Evolutionary conservation across 2,329 filamentous ascomycete species (phyloP).

Genomic region (Aspergillus thermomutatus): DNA sequence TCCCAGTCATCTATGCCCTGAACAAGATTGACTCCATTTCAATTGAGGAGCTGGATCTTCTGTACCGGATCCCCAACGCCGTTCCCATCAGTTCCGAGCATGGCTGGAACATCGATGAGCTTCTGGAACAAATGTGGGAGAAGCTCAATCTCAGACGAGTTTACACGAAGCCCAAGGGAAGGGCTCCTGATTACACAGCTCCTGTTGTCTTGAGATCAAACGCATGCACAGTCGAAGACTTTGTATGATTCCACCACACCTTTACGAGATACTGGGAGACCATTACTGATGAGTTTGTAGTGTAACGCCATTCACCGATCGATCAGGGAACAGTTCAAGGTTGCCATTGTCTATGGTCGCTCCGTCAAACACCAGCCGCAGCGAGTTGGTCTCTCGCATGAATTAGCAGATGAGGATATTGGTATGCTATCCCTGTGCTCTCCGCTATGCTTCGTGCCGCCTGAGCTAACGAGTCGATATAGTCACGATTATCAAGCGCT

Average conservation of each 20-base stretch:
- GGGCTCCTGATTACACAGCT: conserved; percentile 83
- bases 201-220: conserved; percentile 84
- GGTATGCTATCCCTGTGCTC: conserved; percentile 55
- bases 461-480: conserved; percentile 23
- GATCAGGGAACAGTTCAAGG: conserved; percentile 93
- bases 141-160: conserved; percentile 87
- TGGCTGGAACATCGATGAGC: conserved; percentile 96
- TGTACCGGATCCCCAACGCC: conserved; percentile 95
- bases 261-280: neutral
- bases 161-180: conserved; percentile 98
- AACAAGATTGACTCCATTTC: conserved; percentile 99
- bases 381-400: conserved; percentile 84
- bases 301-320: conserved; percentile 97
- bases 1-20: conserved; percentile 96
- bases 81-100: conserved; percentile 96
- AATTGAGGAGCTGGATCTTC: conserved; percentile 92
- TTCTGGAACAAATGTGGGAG: conserved; percentile 98
- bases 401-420: conserved; percentile 95
- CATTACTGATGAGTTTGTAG: conserved; percentile 49
- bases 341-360: conserved; percentile 93
- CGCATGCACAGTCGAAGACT: conserved; percentile 90
- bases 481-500: conserved; percentile 70
- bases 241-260: conserved; percentile 61
- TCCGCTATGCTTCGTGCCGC: conserved; percentile 1
- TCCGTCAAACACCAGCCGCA: conserved; percentile 99